Base-by-base conservation (phyloP, 306 rosid genomes). In the Adenanthera pavonina region DNA sequence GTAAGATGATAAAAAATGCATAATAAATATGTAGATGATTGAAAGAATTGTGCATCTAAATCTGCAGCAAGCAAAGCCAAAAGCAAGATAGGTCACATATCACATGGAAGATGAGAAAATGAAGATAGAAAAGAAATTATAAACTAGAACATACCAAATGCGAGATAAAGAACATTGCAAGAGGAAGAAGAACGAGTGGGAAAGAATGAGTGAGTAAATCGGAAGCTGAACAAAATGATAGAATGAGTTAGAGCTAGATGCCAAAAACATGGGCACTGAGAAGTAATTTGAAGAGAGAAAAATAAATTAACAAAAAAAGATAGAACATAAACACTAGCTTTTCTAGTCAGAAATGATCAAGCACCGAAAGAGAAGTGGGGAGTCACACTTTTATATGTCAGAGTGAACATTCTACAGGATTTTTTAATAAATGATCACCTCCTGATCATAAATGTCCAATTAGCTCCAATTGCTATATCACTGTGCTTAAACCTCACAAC, bases 391-490 rank as follows among this genome's bases (percentile, higher is more conserved):
- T 54, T 25, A 77, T 25, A 73, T 84, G 86, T 84, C 71, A 71
- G 88, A 84, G 88, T 84, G 16, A 77, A 40, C 81, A 60, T 76
- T 87, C 40, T 36, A 35, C 71, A 41, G 78, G 72, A 59, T 6
- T n/a, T 60, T 78, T 78, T 51, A 51, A 6, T 68, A 16, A 75
- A 75, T 59, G 75, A 79, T 64, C 78, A 71, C 47, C 84, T 84
- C 72, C 46, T 76, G 83, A 79, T 84, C 90, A 87, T 35, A 75
- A 36, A 69, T 41, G 54, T 75, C 82, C 64, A 69, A 40, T 57
- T 51, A 79, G 85, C 88, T 87, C 90, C 8, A 47, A 84, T 76
- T 79, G 62, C 10, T 87, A 68, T 87, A 82, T 87, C 90, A 87
- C 90, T 72, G 90, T 57, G 47, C 64, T 78, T 84, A 87, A 84